phyloP scores from a whole-genome alignment of 164 flowering plant species.

The Nymphaea colorata region DNA sequence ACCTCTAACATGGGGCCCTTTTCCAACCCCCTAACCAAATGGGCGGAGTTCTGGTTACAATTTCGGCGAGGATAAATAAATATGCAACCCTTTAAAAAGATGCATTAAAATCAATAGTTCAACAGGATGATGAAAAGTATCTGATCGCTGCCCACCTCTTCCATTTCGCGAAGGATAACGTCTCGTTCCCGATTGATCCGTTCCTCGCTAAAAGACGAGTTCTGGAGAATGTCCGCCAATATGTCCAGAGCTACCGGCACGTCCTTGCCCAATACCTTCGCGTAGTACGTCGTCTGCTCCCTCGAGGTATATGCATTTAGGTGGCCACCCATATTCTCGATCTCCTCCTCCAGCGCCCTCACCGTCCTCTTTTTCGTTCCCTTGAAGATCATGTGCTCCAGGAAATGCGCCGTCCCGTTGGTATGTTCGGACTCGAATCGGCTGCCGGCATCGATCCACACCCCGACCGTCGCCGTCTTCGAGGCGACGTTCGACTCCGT shows the following conservation, averaged over 20 bases:
- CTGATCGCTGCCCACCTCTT: constrained; percentile 20
- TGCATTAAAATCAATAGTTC: no score
- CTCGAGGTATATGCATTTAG: constrained; percentile 42
- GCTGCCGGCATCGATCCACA: constrained; percentile 47
- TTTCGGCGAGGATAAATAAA: no score
- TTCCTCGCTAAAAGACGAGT: constrained; percentile 24
- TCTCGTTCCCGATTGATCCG: constrained; percentile 25
- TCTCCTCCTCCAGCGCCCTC: constrained; percentile 31
- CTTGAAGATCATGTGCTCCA: constrained; percentile 45
- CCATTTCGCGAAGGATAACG: constrained; percentile 38
- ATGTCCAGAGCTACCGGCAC: constrained; percentile 27
- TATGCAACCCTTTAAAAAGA: no score
- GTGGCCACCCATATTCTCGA: constrained; percentile 51
- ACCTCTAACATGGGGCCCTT: no score
- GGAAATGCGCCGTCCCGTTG: constrained; percentile 45
- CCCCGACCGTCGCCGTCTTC: constrained; percentile 39
- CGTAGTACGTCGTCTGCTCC: constrained; percentile 44
- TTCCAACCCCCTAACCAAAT: no score
- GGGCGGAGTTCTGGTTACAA: no score
- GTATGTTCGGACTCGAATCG: constrained; percentile 39
- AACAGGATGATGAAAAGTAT: no score
- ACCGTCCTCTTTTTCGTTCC: constrained; percentile 36
- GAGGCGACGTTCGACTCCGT: constrained; percentile 35
- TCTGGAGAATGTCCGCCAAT: constrained; percentile 38
- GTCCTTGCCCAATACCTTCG: constrained; percentile 26